phyloP scores from a whole-genome alignment of 139 green algal genomes.

The Haematococcus lacustris region DNA sequence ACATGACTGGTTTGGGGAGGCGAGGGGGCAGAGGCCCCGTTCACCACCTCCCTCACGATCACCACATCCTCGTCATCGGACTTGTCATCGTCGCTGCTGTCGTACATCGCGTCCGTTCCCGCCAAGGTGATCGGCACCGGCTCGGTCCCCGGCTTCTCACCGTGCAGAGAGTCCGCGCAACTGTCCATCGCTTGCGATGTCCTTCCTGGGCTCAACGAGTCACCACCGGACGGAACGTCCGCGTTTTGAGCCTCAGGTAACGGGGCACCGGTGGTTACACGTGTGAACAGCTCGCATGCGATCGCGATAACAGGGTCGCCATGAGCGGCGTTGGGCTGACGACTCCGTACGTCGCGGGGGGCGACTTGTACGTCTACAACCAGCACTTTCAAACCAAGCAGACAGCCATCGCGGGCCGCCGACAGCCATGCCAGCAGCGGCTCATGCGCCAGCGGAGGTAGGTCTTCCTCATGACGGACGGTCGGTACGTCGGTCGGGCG shows the following conservation, averaged over 20 bases:
- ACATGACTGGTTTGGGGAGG: not conserved
- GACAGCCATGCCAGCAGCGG: constrained; percentile 6
- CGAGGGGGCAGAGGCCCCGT: not conserved
- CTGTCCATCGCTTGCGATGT: not conserved
- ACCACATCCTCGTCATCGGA: not conserved
- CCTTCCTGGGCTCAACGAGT: not conserved
- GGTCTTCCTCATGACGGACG: not conserved
- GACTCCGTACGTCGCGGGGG: constrained; percentile 31
- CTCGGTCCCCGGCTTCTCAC: constrained; percentile 11
- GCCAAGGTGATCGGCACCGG: no score
- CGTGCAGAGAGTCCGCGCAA: not conserved
- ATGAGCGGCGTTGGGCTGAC: constrained; percentile 3
- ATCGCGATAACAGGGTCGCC: constrained; percentile 60
- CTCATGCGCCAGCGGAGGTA: not conserved
- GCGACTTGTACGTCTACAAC: constrained; percentile 51
- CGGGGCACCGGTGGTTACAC: not conserved
- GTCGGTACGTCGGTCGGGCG: no score
- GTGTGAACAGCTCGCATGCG: constrained; percentile 26
- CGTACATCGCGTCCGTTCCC: not conserved
- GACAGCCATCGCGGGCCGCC: constrained; percentile 25
- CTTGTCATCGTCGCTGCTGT: not conserved
- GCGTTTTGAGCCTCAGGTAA: not conserved
- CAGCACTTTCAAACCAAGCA: constrained; percentile 44
- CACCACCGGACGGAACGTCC: not conserved
- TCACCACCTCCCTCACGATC: not conserved